These are phyloP conservation scores for Ciborinia camelliae DNA, from an alignment of 2,329 filamentous ascomycete species.

Conservation along the genomic window DNA sequence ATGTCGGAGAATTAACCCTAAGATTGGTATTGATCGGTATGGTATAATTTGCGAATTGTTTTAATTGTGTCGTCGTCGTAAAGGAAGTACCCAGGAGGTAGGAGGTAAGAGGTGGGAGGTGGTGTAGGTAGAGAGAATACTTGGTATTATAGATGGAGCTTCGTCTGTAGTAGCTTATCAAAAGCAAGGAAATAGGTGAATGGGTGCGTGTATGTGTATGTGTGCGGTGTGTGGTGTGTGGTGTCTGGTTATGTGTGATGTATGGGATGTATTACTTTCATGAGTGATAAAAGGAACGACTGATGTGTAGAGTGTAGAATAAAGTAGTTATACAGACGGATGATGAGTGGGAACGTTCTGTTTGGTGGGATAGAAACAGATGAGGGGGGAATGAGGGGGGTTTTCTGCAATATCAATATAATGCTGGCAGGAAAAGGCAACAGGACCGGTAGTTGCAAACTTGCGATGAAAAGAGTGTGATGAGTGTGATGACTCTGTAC, in stretches of 20 bases:
- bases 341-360: constrained; percentile 3
- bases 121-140: too few species aligned
- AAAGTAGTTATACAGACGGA: background rate
- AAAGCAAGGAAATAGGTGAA: background rate
- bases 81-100: background rate
- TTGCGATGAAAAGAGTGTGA: too few species aligned
- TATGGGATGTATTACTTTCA: background rate
- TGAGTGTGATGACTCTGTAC: too few species aligned
- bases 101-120: background rate
- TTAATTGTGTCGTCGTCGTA: background rate
- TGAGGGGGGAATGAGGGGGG: background rate
- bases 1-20: constrained; percentile 9
- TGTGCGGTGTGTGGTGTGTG: too few species aligned
- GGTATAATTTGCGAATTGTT: background rate
- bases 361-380: constrained; percentile 5
- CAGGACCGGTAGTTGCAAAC: too few species aligned
- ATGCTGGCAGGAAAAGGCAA: too few species aligned
- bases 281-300: background rate
- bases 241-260: too few species aligned
- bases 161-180: background rate
- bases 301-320: background rate
- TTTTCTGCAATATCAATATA: background rate
- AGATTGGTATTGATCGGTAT: background rate
- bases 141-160: background rate
- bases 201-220: background rate